Conservation (phyloP, 164 flowering plant genomes). For the Magnolia sinica region DNA sequence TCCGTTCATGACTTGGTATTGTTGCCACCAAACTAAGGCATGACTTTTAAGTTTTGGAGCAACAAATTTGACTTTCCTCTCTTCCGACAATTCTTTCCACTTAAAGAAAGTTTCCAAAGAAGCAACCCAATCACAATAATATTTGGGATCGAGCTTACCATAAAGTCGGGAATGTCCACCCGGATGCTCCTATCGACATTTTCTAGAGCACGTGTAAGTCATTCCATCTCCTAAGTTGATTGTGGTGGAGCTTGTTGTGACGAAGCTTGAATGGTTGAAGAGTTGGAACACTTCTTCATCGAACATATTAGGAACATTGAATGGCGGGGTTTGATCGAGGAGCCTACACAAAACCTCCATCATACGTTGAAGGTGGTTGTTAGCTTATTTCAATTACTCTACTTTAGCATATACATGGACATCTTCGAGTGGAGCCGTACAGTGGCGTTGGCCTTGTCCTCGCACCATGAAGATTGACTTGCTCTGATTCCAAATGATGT, state of each 20-base stretch:
- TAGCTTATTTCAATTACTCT: not conserved
- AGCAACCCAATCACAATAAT: too few species aligned
- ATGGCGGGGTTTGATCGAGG: not conserved
- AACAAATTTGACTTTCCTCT: conserved; percentile 1
- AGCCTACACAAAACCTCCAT: not conserved
- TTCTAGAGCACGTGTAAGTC: not conserved
- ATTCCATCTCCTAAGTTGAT: not conserved
- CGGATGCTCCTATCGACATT: not conserved
- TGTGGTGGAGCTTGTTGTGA: too few species aligned
- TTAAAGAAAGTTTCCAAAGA: not conserved
- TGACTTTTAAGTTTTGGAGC: conserved; percentile 8
- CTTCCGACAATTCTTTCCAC: conserved; percentile 8
- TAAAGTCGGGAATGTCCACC: conserved; percentile 1
- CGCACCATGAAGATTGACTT: too few species aligned
- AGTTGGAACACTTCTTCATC: not conserved
- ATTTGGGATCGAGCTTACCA: not conserved
- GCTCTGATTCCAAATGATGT: too few species aligned
- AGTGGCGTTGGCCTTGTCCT: too few species aligned
- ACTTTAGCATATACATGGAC: not conserved
- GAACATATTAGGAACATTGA: not conserved
- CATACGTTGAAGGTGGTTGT: not conserved
- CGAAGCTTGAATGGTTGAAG: not conserved
- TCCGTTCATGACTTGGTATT: not conserved
- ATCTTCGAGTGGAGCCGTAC: too few species aligned
- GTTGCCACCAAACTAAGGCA: conserved; percentile 11